Percentiles rank a stretch among this genome's conserved stretches.
These are phyloP conservation scores for Lichtheimia ornata DNA, from an alignment of 371 early-diverging fungal genomes.

Conservation along the genomic window DNA sequence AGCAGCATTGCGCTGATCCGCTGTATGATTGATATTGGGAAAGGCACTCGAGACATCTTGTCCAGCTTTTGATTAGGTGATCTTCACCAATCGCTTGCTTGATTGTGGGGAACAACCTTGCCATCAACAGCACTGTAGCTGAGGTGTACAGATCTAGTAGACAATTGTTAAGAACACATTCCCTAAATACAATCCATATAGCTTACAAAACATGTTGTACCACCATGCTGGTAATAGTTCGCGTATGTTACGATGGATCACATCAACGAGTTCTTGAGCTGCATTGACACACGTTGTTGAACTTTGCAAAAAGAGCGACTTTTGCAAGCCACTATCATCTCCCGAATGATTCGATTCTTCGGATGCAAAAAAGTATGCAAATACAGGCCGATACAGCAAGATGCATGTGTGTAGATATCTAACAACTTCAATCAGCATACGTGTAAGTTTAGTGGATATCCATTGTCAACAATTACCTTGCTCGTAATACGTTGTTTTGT, in stretches of 20 bases:
- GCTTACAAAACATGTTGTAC: constrained; percentile 33
- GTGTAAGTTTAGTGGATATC: neutral
- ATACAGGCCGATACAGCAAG: constrained; percentile 24
- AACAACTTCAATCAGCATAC: neutral
- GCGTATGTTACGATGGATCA: constrained; percentile 22
- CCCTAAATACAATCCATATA: too few species aligned
- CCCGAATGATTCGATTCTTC: constrained; percentile 20
- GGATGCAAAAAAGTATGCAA: constrained; percentile 26
- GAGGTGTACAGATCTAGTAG: constrained; percentile 26
- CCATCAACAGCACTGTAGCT: constrained; percentile 31
- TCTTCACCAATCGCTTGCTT: constrained; percentile 23
- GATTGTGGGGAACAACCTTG: constrained; percentile 27
- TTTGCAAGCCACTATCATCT: constrained; percentile 18
- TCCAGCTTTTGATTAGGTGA: constrained; percentile 20
- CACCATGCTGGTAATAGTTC: constrained; percentile 28
- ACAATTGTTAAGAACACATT: neutral
- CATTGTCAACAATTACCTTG: constrained; percentile 13
- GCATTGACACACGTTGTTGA: constrained; percentile 24
- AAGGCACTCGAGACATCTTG: constrained; percentile 22
- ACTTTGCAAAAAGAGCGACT: constrained; percentile 23
- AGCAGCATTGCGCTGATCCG: constrained; percentile 24
- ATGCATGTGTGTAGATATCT: constrained; percentile 32
- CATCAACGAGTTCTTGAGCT: constrained; percentile 27
- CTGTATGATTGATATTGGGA: constrained; percentile 23
- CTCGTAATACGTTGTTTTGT: constrained; percentile 27